Evolutionary conservation across 192 early-diverging fungal genomes (phyloP).

Genomic region (Coemansia sp.): DNA sequence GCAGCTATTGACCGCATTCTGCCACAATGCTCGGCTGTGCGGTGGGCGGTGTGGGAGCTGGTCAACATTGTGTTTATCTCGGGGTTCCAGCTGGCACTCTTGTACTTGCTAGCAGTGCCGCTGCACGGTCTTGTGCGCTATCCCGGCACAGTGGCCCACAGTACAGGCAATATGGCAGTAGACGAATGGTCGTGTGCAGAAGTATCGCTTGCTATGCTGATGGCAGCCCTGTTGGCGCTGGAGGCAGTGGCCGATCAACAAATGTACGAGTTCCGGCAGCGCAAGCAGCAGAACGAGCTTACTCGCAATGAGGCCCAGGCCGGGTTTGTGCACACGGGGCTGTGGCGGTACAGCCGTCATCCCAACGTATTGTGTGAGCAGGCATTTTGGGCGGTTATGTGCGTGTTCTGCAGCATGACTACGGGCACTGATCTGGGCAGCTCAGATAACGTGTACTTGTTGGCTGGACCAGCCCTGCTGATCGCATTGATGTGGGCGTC

Average conservation of each 20-base stretch:
- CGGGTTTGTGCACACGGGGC: conserved; percentile 74
- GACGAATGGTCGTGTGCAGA: conserved; percentile 53
- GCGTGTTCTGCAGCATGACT: conserved; percentile 11
- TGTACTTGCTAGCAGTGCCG: conserved; percentile 46
- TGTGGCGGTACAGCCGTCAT: conserved; percentile 76
- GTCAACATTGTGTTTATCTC: conserved; percentile 76
- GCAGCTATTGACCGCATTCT: neutral
- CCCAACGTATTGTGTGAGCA: conserved; percentile 85
- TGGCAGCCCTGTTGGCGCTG: conserved; percentile 52
- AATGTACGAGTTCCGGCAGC: conserved; percentile 72
- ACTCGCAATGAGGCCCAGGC: conserved; percentile 43
- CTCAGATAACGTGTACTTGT: conserved; percentile 26
- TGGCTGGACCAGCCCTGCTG: conserved; percentile 48
- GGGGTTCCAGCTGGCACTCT: conserved; percentile 68
- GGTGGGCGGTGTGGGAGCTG: conserved; percentile 57
- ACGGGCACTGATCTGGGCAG: conserved; percentile 15
- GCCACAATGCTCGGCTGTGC: neutral
- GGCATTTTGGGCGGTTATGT: conserved; percentile 61
- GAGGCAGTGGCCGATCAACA: conserved; percentile 82
- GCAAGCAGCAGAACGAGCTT: conserved; percentile 39
- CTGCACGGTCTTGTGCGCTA: conserved; percentile 9
- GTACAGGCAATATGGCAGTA: neutral
- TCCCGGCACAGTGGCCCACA: neutral
- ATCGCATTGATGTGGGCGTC: conserved; percentile 69
- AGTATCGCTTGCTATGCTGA: conserved; percentile 37